Evolutionary conservation across 2,329 filamentous ascomycete species (phyloP), one percentile per base, ranked within the genome.

Genomic region (Hypoxylon sp.): DNA sequence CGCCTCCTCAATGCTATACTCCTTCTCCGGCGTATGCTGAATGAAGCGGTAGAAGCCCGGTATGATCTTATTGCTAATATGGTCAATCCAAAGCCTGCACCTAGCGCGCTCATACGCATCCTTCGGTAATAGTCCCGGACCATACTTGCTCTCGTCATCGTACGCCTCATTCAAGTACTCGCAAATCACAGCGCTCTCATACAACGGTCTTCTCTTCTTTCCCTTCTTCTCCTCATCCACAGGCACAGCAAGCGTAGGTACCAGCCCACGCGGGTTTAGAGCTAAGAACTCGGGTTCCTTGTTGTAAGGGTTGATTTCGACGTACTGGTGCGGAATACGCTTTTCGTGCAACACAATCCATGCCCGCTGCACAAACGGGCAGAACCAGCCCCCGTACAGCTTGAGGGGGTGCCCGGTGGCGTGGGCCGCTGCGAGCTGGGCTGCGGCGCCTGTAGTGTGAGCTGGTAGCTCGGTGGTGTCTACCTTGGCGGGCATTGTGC

Each of bases 321-420:
- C 83, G 77, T 93, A 93, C 80, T 94, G 89, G 76, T 94, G 90
- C 14, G 87, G 86, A 30, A 93, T 90, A 1, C 83, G 80, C 78
- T 94, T 94, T 77, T 94, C 91, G 74, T 89, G 86, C 10, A 94
- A 84, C 1, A 90, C 87, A 67, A 93, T 89, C 90, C 91, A 93
- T 13, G 86, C 84, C 17, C 91, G 86, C 80, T 94, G 91, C 3
- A 93, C 86, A 69, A 88, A 89, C 13, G 87, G 86, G 71, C 86
- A 95, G 83, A 93, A 93, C 91, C 91, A 94, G 69, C 89, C 89
- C 13, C 88, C 87, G 78, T 93, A 93, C 11, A 93, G 82, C 77
- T 91, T 91, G 32, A 91, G 79, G 4, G 79, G 78, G 34, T 89
- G 81, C 34, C 85, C 82, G 17, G 77, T 74, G 6, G 80, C 72